These are phyloP conservation scores for Simplicillium sp. DNA, from an alignment of 2,329 filamentous ascomycete genomes.

Conservation along the genomic window DNA sequence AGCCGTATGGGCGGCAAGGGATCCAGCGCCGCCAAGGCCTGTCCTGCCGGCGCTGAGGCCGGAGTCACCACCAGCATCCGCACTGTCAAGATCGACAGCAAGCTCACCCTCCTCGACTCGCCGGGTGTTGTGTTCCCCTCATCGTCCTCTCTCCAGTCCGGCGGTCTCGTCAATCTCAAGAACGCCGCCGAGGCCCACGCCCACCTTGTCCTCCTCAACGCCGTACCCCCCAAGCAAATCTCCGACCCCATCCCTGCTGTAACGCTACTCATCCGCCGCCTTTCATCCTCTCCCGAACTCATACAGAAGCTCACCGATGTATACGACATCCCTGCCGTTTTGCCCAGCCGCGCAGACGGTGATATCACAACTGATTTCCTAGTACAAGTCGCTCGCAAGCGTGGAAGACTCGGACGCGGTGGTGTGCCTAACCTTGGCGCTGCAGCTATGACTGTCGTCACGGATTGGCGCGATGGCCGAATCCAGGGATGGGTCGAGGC, in stretches of 20 bases:
- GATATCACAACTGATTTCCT: conserved; percentile 86
- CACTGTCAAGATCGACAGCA: conserved; percentile 89
- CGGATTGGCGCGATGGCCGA: conserved; percentile 92
- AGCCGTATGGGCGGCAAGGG: conserved; percentile 63
- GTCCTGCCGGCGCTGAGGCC: conserved; percentile 83
- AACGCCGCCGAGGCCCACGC: conserved; percentile 66
- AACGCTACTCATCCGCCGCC: conserved; percentile 68
- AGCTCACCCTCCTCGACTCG: conserved; percentile 86
- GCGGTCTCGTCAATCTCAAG: conserved; percentile 40
- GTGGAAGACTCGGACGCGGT: conserved; percentile 78
- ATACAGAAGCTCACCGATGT: conserved; percentile 71
- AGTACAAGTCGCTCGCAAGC: conserved; percentile 87
- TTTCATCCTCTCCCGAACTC: conserved; percentile 64
- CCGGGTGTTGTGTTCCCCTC: conserved; percentile 91
- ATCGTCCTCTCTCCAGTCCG: conserved; percentile 29
- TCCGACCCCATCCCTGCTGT: conserved; percentile 86
- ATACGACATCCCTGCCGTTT: conserved; percentile 75
- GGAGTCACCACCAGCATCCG: conserved; percentile 85
- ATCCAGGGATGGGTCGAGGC: conserved; percentile 88
- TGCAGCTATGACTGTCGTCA: conserved; percentile 87
- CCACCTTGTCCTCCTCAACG: conserved; percentile 79
- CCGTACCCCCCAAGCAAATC: conserved; percentile 88
- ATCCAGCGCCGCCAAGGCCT: conserved; percentile 49
- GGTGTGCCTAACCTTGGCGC: conserved; percentile 82
- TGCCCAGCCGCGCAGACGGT: conserved; percentile 54